These are phyloP conservation scores for Glarea lozoyensis DNA, from an alignment of 495 filamentous ascomycete species.

Conservation along the genomic window DNA sequence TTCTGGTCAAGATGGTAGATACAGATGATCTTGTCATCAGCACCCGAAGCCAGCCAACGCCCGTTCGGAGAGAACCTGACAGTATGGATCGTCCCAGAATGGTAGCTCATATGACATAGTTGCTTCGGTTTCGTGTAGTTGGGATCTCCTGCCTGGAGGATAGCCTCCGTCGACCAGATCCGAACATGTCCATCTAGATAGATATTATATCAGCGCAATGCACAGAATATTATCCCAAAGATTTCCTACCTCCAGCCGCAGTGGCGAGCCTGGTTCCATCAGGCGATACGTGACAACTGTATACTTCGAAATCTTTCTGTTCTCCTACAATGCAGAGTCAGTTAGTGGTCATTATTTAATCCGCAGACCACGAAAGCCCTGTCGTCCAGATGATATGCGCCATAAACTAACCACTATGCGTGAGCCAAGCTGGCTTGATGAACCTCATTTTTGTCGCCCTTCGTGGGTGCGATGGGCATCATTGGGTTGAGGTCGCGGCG, in stretches of 20 bases:
- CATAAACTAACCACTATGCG: conserved; percentile 70
- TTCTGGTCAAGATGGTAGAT: conserved; percentile 85
- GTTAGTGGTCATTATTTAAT: too few species aligned
- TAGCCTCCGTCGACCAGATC: conserved; percentile 93
- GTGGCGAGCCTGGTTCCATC: conserved; percentile 88
- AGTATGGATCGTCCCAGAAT: conserved; percentile 93
- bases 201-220: conserved; percentile 11
- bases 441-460: conserved; percentile 58
- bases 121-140: conserved; percentile 75
- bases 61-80: conserved; percentile 93
- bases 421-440: conserved; percentile 89
- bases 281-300: conserved; percentile 92
- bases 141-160: conserved; percentile 66
- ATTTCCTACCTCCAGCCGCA: conserved; percentile 72
- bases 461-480: conserved; percentile 14
- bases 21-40: conserved; percentile 97
- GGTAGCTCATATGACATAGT: conserved; percentile 94
- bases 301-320: conserved; percentile 95
- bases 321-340: conserved; percentile 66
- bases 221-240: conserved; percentile 5
- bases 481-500: conserved; percentile 11
- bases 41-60: conserved; percentile 88
- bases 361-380: conserved; percentile 10
- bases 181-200: conserved; percentile 83
- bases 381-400: too few species aligned